phyloP scores from a whole-genome alignment of 805 yeast genomes.

The Yueomyces sp. region DNA sequence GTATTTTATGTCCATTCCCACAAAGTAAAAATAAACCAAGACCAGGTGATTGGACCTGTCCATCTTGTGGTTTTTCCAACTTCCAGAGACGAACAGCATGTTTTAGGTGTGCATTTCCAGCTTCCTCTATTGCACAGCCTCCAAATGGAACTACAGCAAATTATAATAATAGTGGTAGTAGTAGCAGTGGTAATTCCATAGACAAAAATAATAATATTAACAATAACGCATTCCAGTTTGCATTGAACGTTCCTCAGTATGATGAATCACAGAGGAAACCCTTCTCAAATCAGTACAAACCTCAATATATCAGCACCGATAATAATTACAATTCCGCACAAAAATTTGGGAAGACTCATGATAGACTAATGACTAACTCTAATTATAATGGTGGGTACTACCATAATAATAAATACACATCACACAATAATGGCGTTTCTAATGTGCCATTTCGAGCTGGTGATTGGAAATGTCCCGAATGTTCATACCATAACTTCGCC shows the following conservation, averaged over 20 bases:
- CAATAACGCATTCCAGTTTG: constrained; percentile 5
- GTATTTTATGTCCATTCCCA: constrained; percentile 73
- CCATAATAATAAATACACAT: constrained; percentile 1
- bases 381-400: constrained; percentile 4
- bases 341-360: constrained; percentile 8
- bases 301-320: not conserved
- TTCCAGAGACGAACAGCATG: constrained; percentile 91
- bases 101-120: constrained; percentile 84
- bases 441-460: constrained; percentile 91
- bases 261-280: not conserved
- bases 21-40: constrained; percentile 76
- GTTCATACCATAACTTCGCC: constrained; percentile 86
- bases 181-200: constrained; percentile 2
- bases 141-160: not conserved
- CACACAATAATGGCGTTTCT: constrained; percentile 23
- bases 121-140: constrained; percentile 36
- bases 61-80: constrained; percentile 88
- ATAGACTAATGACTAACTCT: constrained; percentile 2
- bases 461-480: constrained; percentile 83
- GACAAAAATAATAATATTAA: constrained; percentile 1
- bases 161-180: not conserved
- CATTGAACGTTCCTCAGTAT: constrained; percentile 6
- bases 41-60: constrained; percentile 98
- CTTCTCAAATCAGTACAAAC: not conserved
- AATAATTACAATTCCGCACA: constrained; percentile 10